Evolutionary conservation across 306 rosid genomes (phyloP), one percentile per base, ranked within the genome.

Genomic region (Nissolia schottii): DNA sequence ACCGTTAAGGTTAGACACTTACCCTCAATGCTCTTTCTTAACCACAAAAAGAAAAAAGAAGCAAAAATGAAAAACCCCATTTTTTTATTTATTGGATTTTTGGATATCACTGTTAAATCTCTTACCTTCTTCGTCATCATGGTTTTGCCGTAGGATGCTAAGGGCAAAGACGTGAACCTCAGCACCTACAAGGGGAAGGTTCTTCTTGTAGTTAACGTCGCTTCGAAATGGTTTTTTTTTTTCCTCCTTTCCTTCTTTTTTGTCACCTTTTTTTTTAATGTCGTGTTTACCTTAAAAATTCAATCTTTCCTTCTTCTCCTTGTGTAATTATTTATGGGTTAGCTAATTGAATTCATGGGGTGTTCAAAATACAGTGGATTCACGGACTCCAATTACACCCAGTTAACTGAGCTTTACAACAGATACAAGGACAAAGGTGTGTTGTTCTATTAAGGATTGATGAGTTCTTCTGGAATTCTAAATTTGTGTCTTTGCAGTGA

Each of bases 141-240:
- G 32, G 19, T 35, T 50, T 55, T 77, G 25, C 34, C 16, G 70
- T 74, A 92, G 98, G 96, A 88, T 78, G 60, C 77, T 13, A 88
- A 22, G 77, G 98, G 96, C 29, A 88, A 45, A 38, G 96, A 88
- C 35, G 95, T 92, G 25, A 73, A 78, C 72, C 98, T 92, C 62
- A 41, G 85, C 80, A 13, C n/a, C 62, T 92, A 88, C 81, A 79
- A 77, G 31, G 98, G 96, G 45, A 90, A 93, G 69, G 87, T 90
- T 68, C 79, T 93, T 63, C 93, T 93, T 59, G 73, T 93, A 38
- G 96, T 93, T 63, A 93, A 93, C 71, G 98, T 93, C 19, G 98
- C 98, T 77, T 93, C 98, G 51, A 87, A 90, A 90, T 93, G 98
- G 98, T 91, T 40, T 4, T 58, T 37, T 6, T 62, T 25, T 11